Percentiles rank a stretch among this genome's conserved stretches.
Evolutionary conservation across 1,284 basidiomycete genomes (phyloP).

Genomic region (Ganoderma boninense): DNA sequence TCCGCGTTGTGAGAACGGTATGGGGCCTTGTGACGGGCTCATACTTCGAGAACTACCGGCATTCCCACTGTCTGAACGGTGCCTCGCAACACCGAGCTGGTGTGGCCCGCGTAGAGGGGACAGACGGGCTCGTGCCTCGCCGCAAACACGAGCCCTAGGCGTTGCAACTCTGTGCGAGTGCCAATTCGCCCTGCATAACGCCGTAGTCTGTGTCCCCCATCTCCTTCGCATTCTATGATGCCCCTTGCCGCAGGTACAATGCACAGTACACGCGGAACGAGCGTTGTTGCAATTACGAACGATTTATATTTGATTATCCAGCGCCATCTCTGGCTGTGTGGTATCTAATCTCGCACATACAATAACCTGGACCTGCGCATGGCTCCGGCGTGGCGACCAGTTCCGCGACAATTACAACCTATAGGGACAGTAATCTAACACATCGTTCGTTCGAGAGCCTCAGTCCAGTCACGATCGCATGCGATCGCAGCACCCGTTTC

Average conservation of each 20-base stretch:
- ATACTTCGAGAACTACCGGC: slow-evolving; percentile 23
- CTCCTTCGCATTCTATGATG: neutral
- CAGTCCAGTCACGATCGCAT: slow-evolving; percentile 15
- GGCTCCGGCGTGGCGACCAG: slow-evolving; percentile 22
- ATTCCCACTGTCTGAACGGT: slow-evolving; percentile 27
- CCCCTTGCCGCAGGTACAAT: slow-evolving; percentile 14
- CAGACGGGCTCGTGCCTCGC: slow-evolving; percentile 29
- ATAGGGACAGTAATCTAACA: slow-evolving; percentile 32
- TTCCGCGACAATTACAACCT: slow-evolving; percentile 32
- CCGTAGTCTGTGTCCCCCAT: slow-evolving; percentile 15
- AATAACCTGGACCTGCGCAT: slow-evolving; percentile 28
- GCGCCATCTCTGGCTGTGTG: slow-evolving; percentile 12
- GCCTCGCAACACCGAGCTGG: slow-evolving; percentile 17
- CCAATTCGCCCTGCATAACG: slow-evolving; percentile 26
- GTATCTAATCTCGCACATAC: slow-evolving; percentile 31
- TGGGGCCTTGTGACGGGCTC: slow-evolving; percentile 25
- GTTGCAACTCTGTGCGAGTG: slow-evolving; percentile 25
- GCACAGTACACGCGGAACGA: slow-evolving; percentile 29
- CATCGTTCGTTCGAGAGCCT: slow-evolving; percentile 26
- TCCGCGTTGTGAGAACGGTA: slow-evolving; percentile 24
- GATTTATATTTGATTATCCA: slow-evolving; percentile 4
- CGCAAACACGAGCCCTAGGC: slow-evolving; percentile 36
- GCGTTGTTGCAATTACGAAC: slow-evolving; percentile 28
- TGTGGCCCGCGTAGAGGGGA: slow-evolving; percentile 14
- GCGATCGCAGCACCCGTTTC: slow-evolving; percentile 20